A percentile compares a stretch with the other conserved stretches of the same genome.
Conservation (phyloP, 83 land plant genomes). For the Thuja plicata region DNA sequence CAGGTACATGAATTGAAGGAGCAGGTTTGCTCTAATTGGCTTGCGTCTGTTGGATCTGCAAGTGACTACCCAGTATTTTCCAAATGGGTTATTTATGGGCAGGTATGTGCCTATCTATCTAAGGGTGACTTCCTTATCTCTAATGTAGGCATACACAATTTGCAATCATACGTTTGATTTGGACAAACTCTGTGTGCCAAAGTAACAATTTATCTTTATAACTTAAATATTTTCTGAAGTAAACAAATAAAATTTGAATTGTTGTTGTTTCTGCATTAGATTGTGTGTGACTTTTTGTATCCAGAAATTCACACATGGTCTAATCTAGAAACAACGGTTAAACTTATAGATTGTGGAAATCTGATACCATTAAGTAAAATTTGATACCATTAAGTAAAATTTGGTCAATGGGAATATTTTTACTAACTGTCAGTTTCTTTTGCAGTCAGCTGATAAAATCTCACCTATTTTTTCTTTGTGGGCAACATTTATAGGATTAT, state of each 20-base stretch:
- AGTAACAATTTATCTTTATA: neutral
- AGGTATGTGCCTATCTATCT: slow-evolving; percentile 42
- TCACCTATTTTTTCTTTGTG: slow-evolving; percentile 94
- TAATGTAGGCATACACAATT: neutral
- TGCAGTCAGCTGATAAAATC: slow-evolving; percentile 84
- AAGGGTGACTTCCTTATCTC: neutral
- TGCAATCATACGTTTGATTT: neutral
- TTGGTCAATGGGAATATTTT: neutral
- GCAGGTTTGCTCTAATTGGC: slow-evolving; percentile 91
- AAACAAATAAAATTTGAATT: neutral
- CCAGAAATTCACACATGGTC: too few species aligned
- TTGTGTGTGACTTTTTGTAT: too few species aligned
- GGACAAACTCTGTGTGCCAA: neutral
- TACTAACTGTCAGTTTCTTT: slow-evolving; percentile 4
- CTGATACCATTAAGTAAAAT: too few species aligned
- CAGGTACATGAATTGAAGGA: slow-evolving; percentile 86
- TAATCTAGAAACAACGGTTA: too few species aligned
- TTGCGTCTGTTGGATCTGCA: slow-evolving; percentile 98
- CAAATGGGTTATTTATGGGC: slow-evolving; percentile 97
- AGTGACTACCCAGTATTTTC: slow-evolving; percentile 95
- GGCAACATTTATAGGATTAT: slow-evolving; percentile 98
- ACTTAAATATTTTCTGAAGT: neutral
- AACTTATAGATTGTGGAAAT: too few species aligned
- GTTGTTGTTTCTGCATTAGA: too few species aligned
- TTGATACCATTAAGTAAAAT: neutral